phyloP scores from a whole-genome alignment of 2,329 filamentous ascomycete species.

The Epichloe sp. region DNA sequence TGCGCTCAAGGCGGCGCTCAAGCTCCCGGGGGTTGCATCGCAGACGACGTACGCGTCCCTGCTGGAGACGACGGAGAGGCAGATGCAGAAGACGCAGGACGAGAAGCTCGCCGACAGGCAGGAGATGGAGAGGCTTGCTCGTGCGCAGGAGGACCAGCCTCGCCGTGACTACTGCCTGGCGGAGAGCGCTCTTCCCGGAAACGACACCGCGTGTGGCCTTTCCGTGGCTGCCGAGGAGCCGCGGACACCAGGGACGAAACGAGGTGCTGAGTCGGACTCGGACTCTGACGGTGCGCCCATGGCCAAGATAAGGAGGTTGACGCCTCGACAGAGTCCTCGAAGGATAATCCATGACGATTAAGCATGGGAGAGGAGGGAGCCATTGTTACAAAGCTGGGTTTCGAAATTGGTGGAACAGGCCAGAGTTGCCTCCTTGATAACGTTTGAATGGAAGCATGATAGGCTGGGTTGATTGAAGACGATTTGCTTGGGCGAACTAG shows the following conservation, averaged over 20 bases:
- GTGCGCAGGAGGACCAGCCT: neutral
- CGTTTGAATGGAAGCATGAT: too few species aligned
- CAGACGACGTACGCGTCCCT: neutral
- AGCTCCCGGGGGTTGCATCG: neutral
- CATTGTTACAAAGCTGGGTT: too few species aligned
- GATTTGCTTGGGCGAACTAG: too few species aligned
- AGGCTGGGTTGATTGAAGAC: too few species aligned
- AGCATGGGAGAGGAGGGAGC: neutral
- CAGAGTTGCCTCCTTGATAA: too few species aligned
- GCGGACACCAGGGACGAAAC: neutral
- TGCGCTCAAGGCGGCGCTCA: conserved; percentile 5
- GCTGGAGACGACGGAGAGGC: neutral
- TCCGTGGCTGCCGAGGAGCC: neutral
- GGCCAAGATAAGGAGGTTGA: neutral
- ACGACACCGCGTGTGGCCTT: neutral
- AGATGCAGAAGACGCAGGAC: neutral
- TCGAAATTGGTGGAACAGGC: too few species aligned
- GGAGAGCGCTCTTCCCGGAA: neutral
- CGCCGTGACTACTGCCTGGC: neutral
- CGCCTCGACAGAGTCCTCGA: neutral
- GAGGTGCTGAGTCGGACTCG: neutral
- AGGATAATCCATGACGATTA: neutral
- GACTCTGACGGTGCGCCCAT: neutral
- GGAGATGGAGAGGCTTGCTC: neutral
- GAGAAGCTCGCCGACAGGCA: neutral